These are phyloP conservation scores for Inosperma sp. DNA, from an alignment of 768 basidiomycete species.

Conservation along the genomic window DNA sequence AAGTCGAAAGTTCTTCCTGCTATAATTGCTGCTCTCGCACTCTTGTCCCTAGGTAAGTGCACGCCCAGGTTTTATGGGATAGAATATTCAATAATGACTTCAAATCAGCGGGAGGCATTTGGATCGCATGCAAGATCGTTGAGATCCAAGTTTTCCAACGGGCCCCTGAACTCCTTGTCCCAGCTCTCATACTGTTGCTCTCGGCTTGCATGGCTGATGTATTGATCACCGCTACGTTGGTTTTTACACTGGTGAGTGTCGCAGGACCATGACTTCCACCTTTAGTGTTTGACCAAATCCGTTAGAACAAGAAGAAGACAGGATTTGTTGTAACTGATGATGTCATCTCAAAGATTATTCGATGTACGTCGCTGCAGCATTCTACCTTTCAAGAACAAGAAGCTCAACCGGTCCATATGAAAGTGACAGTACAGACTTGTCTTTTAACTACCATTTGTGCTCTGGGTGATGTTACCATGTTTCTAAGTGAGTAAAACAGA, in stretches of 20 bases:
- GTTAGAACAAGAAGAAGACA: constrained; percentile 35
- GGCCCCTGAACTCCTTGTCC: constrained; percentile 41
- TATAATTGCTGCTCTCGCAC: constrained; percentile 30
- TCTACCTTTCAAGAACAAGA: constrained; percentile 1
- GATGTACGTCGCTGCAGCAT: constrained; percentile 19
- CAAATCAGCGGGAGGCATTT: constrained; percentile 36
- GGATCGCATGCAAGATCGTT: constrained; percentile 34
- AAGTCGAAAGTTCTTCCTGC: constrained; percentile 33
- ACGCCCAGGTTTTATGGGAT: too few species aligned
- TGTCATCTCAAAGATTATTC: constrained; percentile 34
- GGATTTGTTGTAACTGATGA: constrained; percentile 41
- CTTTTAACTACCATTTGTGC: constrained; percentile 39
- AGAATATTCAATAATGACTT: not conserved
- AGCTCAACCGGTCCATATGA: constrained; percentile 7
- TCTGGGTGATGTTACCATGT: constrained; percentile 38
- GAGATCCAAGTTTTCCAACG: constrained; percentile 34
- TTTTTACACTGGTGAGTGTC: constrained; percentile 33
- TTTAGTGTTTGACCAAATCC: not conserved
- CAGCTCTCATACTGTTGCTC: constrained; percentile 42
- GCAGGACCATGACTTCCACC: not conserved
- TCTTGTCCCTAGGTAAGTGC: constrained; percentile 36
- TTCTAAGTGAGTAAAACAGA: constrained; percentile 43
- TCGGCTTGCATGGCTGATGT: constrained; percentile 32
- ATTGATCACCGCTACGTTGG: constrained; percentile 24
- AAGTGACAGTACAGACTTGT: constrained; percentile 43